Base-by-base conservation (phyloP, 345 rosid species). In the Theobroma cacao region DNA sequence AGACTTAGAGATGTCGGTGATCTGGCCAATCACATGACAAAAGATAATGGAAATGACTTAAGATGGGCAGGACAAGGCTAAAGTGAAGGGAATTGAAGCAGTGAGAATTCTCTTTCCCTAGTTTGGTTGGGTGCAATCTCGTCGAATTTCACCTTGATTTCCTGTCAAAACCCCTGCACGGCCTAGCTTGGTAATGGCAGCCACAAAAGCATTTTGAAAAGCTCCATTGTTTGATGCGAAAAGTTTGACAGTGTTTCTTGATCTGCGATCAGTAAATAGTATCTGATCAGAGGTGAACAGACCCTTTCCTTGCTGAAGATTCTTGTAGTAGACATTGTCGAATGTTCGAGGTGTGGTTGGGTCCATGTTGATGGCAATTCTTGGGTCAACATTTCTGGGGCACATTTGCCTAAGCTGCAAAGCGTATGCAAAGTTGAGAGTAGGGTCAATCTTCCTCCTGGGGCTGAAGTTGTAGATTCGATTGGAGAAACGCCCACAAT, bases 331-430 rank as follows among this genome's bases (percentile, higher is more conserved):
- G 24, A 80, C 86, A 22, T 95, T 95, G 87, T 95, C 98, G 64
- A 95, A 95, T 11, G 43, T 82, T n/a, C 65, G 90, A 43, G 97
- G 94, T 0, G 95, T 82, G 7, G 85, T 77, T 0, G 98, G 98
- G 69, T 95, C 98, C 95, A 95, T 89, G 90, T 89, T 85, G 70
- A 95, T 91, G 62, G 95, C 98, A 14, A 91, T 88, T 38, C 86
- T 80, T 5, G 95, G 88, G 74, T 94, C 95, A 2, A 94, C 97
- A 0, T 77, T 77, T 3, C 64, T 0, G 24, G 97, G 97, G 48
- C 98, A 95, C 97, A 89, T 86, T 36, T 84, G 82, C 38, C 92
- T 80, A 4, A 94, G 90, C 78, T 89, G 86, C 26, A 81, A 9
- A 0, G 94, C 95, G 33, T 94, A 94, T 1, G 20, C 17, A 13